Evolutionary conservation across 805 yeast species (phyloP), one percentile per base, ranked within the genome.

Genomic region (Saccharomycopsis javanensis): DNA sequence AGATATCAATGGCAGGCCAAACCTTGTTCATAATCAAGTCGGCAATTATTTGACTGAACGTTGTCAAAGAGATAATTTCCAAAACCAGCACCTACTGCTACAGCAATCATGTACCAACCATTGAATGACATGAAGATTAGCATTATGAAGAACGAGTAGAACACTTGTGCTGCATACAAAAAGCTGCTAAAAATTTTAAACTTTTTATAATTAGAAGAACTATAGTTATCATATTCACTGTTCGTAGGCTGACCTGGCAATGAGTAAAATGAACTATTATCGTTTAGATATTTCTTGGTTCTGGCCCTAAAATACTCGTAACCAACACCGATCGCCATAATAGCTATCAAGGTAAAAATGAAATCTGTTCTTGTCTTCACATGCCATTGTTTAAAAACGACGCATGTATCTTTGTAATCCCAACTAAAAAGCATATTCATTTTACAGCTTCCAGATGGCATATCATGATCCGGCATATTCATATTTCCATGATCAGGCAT

Each of bases 101-200:
- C 86, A 2, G 92, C 82, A 6, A 80, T 51, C 94, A 87, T 86
- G 34, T 83, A 77, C 91, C 91, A 88, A 11, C 92, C 88, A 66
- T 87, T 87, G 68, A 85, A 88, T 5, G 92, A 86, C 96, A 88
- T 88, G 64, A 87, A 88, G 0, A 88, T 79, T 63, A 87, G 77
- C 96, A 88, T 87, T 64, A 83, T 71, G 72, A 82, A 71, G 64
- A 85, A 84, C 3, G 89, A 82, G 64, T 81, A 85, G 0, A 83
- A 82, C 4, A 85, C 87, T 64, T 83, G 87, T 8, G 79, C 59
- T 1, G 84, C 90, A 65, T 86, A 86, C 37, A 77, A 62, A 15
- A 30, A 20, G 7, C 56, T 38, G 15, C 27, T 45, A 20, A 42
- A 53, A 20, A 48, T 11, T 25, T 34, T 50, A 18, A 38, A 50